phyloP scores from a whole-genome alignment of 257 asterid genomes.

The Verbascum thapsus region DNA sequence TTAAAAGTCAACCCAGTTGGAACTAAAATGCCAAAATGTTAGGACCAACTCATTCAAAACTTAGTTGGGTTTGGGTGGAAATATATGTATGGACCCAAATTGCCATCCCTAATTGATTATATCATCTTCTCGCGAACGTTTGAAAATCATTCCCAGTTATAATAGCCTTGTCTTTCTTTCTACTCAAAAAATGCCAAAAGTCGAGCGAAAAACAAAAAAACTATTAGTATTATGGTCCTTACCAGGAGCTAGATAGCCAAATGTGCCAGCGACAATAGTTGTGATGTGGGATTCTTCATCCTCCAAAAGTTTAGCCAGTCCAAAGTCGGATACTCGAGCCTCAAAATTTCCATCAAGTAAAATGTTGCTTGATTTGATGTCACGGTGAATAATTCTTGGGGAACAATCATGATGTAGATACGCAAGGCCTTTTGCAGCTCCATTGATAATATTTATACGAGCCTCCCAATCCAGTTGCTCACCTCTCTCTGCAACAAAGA shows the following conservation, averaged over 20 bases:
- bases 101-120: too few relatives aligned
- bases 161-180: not conserved
- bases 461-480: constrained; percentile 95
- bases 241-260: constrained; percentile 98
- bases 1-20: too few relatives aligned
- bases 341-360: constrained; percentile 85
- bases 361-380: constrained; percentile 92
- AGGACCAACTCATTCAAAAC: too few relatives aligned
- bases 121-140: not conserved
- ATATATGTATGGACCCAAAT: too few relatives aligned
- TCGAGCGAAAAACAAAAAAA: constrained; percentile 19
- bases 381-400: constrained; percentile 92
- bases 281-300: constrained; percentile 97
- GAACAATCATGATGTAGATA: constrained; percentile 97
- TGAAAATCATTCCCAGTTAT: not conserved
- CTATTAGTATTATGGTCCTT: constrained; percentile 25
- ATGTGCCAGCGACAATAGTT: constrained; percentile 96
- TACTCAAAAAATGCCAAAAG: constrained; percentile 16
- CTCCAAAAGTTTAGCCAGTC: constrained; percentile 86
- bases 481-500: constrained; percentile 53
- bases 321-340: constrained; percentile 95
- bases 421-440: constrained; percentile 94
- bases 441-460: constrained; percentile 77
- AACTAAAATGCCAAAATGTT: too few relatives aligned
- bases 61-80: too few relatives aligned